Conservation (phyloP, 2,329 filamentous ascomycete genomes). For the Claviceps quebecensis region DNA sequence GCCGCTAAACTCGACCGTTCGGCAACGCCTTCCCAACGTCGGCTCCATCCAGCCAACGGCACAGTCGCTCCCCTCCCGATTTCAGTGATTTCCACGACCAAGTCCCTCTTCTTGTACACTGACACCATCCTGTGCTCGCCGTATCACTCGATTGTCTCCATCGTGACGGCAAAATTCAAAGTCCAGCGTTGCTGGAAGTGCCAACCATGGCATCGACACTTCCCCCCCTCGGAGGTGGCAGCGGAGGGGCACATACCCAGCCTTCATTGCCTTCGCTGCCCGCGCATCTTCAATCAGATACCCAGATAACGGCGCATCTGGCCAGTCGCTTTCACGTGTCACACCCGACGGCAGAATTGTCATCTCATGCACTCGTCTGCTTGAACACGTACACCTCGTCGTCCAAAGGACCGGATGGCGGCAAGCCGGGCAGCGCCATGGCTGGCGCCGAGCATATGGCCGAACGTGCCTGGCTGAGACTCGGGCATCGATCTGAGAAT, state of each 20-base stretch:
- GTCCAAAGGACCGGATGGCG: slow-evolving; percentile 76
- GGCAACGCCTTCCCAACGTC: not conserved
- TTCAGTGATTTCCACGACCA: not conserved
- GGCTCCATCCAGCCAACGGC: not conserved
- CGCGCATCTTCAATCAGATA: slow-evolving; percentile 65
- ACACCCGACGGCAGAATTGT: slow-evolving; percentile 74
- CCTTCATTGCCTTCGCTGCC: slow-evolving; percentile 80
- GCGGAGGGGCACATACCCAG: slow-evolving; percentile 58
- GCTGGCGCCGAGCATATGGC: slow-evolving; percentile 88
- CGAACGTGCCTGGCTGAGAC: slow-evolving; percentile 66
- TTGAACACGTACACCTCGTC: slow-evolving; percentile 93
- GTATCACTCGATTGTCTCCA: not conserved
- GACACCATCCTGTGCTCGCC: not conserved
- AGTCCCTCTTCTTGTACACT: not conserved
- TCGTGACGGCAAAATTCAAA: not conserved
- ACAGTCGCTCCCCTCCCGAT: not conserved
- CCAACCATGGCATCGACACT: slow-evolving; percentile 47
- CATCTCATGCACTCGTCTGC: slow-evolving; percentile 80
- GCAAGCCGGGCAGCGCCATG: slow-evolving; percentile 82
- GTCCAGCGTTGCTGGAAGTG: slow-evolving; percentile 9
- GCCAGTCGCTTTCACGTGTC: slow-evolving; percentile 86
- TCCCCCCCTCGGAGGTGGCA: slow-evolving; percentile 31
- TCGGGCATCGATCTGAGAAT: slow-evolving; percentile 83
- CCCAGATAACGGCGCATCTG: slow-evolving; percentile 67
- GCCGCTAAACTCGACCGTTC: not conserved